Evolutionary conservation across 2,329 filamentous ascomycete genomes (phyloP), one percentile per base, ranked within the genome.

Genomic region (Alternaria metachromatica): DNA sequence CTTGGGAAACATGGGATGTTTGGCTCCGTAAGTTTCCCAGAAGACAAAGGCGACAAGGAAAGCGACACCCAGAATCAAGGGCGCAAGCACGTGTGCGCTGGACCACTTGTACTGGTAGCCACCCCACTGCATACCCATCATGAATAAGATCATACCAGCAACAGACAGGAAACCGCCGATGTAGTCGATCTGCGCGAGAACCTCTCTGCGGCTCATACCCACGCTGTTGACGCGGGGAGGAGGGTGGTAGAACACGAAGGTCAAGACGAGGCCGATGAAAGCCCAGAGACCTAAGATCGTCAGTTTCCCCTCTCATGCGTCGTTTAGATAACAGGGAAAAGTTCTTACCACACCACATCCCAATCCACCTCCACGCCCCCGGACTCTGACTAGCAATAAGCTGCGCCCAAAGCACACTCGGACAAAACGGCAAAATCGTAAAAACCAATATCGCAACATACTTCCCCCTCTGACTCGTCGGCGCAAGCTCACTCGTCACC

Each of bases 401-500:
- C 73, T 90, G 88, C 18, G 82, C 87, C 81, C 86, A 90, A 13
- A 90, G 77, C 0, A 88, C 87, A 2, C 87, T 87, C 0, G 88
- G 87, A 56, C 84, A 85, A 74, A 90, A 89, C 0, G 88, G 88
- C 4, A 89, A 69, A 62, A 90, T 88, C 57, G 86, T 88, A 71
- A 89, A 86, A 54, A 89, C 84, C 15, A 91, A 77, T 2, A 84
- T 76, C 5, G 87, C 86, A 30, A 90, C 86, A 72, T 90, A 90
- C 72, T 84, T 84, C 12, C 88, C 89, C 49, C 90, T 85, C 78
- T 90, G 87, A 6, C 84, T 81, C 6, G 87, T 88, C 2, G 90
- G 90, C 1, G 88, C 90, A 66, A 92, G 84, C 73, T 92, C 89
- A 2, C 88, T 87, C 1, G 89, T 89, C 23, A 86, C 90, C 43